A percentile compares a stretch with the other conserved stretches of the same genome.
Conservation (phyloP, 2,329 filamentous ascomycete genomes). For the Xylariaceae sp. region DNA sequence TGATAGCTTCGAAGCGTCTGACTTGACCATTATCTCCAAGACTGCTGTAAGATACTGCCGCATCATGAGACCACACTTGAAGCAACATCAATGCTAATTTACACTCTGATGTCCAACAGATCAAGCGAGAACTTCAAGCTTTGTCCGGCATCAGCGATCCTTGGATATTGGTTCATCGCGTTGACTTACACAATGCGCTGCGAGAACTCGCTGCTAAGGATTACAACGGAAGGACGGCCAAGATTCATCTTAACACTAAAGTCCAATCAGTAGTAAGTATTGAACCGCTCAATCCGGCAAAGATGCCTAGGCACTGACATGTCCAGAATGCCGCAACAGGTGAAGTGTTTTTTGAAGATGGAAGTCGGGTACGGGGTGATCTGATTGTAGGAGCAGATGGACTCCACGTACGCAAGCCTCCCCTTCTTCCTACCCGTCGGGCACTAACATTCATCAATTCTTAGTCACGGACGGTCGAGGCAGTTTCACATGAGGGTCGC, state of each 20-base stretch:
- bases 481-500: slow-evolving; percentile 5
- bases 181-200: slow-evolving; percentile 11
- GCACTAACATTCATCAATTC: background rate
- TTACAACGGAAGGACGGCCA: slow-evolving; percentile 9
- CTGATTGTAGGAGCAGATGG: slow-evolving; percentile 15
- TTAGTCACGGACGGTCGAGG: slow-evolving; percentile 7
- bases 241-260: slow-evolving; percentile 13
- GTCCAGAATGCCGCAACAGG: slow-evolving; percentile 12
- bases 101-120: slow-evolving; percentile 1
- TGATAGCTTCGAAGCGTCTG: background rate
- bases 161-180: slow-evolving; percentile 11
- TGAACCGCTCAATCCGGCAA: background rate
- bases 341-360: slow-evolving; percentile 10
- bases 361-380: slow-evolving; percentile 8
- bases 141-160: slow-evolving; percentile 3
- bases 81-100: no score
- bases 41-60: background rate
- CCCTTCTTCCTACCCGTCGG: background rate
- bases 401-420: slow-evolving; percentile 9
- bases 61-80: no score
- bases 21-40: background rate
- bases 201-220: slow-evolving; percentile 4
- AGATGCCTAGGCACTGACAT: background rate
- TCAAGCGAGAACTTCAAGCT: slow-evolving; percentile 1
- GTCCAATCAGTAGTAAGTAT: slow-evolving; percentile 14